Conservation (phyloP, 495 filamentous ascomycete species). For the Trichoderma orchidacearum region DNA sequence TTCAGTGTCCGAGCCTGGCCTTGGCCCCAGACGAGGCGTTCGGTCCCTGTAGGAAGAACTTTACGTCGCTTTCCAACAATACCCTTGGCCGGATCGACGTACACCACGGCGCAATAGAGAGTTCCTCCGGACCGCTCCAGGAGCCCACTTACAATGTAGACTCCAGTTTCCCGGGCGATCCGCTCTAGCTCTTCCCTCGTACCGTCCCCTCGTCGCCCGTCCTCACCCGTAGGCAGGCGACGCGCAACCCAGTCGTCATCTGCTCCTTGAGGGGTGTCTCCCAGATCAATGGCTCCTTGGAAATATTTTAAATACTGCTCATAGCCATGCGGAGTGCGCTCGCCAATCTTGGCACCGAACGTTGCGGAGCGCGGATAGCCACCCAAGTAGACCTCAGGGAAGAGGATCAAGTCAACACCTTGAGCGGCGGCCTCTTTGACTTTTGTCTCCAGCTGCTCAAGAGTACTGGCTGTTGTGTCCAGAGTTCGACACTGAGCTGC, state of each 20-base stretch:
- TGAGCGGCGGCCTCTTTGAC: constrained; percentile 33
- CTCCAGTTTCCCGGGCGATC: constrained; percentile 57
- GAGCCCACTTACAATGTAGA: constrained; percentile 71
- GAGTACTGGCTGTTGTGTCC: constrained; percentile 46
- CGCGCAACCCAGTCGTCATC: constrained; percentile 60
- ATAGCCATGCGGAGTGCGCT: constrained; percentile 51
- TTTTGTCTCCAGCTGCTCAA: constrained; percentile 47
- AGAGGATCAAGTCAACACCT: constrained; percentile 63
- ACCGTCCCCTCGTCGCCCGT: constrained; percentile 60
- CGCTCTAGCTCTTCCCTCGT: constrained; percentile 69
- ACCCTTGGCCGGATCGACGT: constrained; percentile 62
- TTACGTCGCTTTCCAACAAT: constrained; percentile 80
- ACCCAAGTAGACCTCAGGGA: constrained; percentile 91
- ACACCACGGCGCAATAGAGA: constrained; percentile 74
- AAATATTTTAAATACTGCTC: constrained; percentile 82
- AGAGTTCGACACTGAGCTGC: constrained; percentile 64
- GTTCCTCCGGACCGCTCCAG: constrained; percentile 71
- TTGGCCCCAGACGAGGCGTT: constrained; percentile 81
- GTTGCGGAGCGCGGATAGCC: constrained; percentile 75
- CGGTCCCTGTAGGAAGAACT: constrained; percentile 65
- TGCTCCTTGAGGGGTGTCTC: constrained; percentile 67
- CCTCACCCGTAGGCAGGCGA: constrained; percentile 37
- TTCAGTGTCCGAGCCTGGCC: constrained; percentile 71
- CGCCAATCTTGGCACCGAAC: constrained; percentile 66
- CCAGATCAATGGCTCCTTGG: constrained; percentile 64